phyloP scores from a whole-genome alignment of 805 yeast species.

The Isabelozyma pseudorhagii region DNA sequence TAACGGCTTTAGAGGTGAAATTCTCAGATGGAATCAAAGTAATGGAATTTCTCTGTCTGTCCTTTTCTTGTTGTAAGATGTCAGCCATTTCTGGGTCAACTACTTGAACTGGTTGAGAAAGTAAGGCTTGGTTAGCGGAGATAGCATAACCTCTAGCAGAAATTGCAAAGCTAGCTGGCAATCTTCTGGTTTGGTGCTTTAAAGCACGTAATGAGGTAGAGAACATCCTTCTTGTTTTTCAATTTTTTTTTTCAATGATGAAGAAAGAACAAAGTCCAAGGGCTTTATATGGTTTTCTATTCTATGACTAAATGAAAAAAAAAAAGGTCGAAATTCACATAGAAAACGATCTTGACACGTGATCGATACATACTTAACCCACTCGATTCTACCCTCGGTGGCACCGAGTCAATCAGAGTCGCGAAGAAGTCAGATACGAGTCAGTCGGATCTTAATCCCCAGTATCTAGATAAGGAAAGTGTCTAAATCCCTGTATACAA shows the following conservation, averaged over 20 bases:
- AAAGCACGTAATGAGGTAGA: conserved; percentile 26
- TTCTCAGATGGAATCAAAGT: conserved; percentile 96
- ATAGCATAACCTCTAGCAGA: conserved; percentile 53
- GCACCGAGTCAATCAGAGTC: neutral
- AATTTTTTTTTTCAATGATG: neutral
- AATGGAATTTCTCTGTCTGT: conserved; percentile 90
- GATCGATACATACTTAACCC: neutral
- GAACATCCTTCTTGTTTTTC: conserved; percentile 17
- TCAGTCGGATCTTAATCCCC: neutral
- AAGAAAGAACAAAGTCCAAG: neutral
- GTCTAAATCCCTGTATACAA: neutral
- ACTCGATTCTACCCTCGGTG: neutral
- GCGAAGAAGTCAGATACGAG: neutral
- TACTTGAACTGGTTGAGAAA: conserved; percentile 58
- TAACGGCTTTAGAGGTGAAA: conserved; percentile 93
- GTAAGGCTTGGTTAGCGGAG: conserved; percentile 58
- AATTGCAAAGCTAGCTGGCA: conserved; percentile 5
- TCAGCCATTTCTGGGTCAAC: conserved; percentile 78
- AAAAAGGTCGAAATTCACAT: neutral
- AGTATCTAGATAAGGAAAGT: neutral
- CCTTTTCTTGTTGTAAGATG: conserved; percentile 74
- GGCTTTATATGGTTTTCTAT: neutral
- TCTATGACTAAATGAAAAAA: conserved; percentile 1
- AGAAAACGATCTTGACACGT: too few species aligned
- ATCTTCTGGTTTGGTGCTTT: conserved; percentile 13